Evolutionary conservation across 2,329 filamentous ascomycete species (phyloP), one percentile per base, ranked within the genome.

Genomic region (Fusarium pseudocircinatum): DNA sequence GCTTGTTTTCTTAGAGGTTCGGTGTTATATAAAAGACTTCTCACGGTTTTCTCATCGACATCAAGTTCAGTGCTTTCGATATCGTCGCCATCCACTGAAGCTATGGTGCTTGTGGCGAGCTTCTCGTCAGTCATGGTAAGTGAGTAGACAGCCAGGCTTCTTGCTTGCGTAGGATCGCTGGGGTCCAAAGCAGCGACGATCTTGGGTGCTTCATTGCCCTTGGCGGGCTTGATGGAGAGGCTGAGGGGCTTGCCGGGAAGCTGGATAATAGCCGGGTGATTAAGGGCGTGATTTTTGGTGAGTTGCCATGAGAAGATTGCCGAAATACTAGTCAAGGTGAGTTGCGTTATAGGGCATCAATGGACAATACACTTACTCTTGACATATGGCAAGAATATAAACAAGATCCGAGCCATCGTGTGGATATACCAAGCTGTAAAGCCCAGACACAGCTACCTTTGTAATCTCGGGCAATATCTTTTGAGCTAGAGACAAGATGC

Each of bases 241-340:
- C 91, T 88, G 9, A 96, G 86, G 2, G 91, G 88, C 75, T 93
- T 94, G 13, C 92, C 92, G 6, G 86, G 84, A 9, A 94, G 80
- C 43, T 84, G 80, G 60, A 94, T 83, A 67, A 81, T 72, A 58
- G 80, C 72, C 77, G 57, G 86, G 69, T 87, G 83, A 14, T 83
- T 80, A 44, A 94, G 83, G 20, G 79, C 81, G 68, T 87, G 87
- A 54, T 87, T 80, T 2, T 79, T 69, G 11, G 75, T 79, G 42
- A 93, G 84, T n/a, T 83, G 82, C 83, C 92, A 93, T 62, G 88
- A 83, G 80, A 96, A 91, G 14, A 97, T 82, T 44, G 87, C 93
- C 65, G 90, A 88, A 61, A 88, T 79, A 40, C 87, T 90, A 70
- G 16, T 34, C 20, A 44, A n/a, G 28, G 68, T 81, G 60, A 79